Base-by-base conservation (phyloP, 1,139 yeast genomes). In the Kurtzmaniella natalensis region DNA sequence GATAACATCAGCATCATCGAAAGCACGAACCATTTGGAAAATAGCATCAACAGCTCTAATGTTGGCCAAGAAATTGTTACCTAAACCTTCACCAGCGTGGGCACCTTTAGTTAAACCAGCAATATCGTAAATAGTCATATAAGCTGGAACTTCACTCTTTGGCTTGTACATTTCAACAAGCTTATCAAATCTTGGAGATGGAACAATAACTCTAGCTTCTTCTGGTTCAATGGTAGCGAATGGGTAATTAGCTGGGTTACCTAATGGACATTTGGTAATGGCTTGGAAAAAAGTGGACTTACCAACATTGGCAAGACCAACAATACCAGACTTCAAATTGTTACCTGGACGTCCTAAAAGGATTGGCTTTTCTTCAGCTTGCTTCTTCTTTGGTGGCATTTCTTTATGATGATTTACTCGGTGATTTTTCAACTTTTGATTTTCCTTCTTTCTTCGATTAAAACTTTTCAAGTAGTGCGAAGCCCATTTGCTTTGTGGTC, bases 91-190 rank as follows among this genome's bases (percentile, higher is more conserved):
- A 67, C 98, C 98, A 36, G 88, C 81, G 44, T 88, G 81, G 33
- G 98, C 98, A 61, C 98, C 97, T 63, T 88, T 87, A 46, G 96
- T 89, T 59, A 92, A 76, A 63, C 98, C 98, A 38, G 98, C 98
- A 70, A 92, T 92, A 68, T 92, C 98, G 57, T 87, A 89, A 41
- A 92, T 80, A 44, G 96, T 89, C 71, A 89, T 80, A 59, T 72
- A 83, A 16, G 98, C 97, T 38, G 96, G 97, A 39, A 92, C 94
- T 58, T 80, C 84, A 42, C 86, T 74, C 55, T 81, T 80, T 39
- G 95, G 94, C 66, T 83, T 78, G 72, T 84, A 87, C 53, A 81
- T 62, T 35, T 76, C 74, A 52, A 77, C 71, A 48, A 87, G 72
- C 51, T 71, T 73, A 55, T 88, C 94, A 56, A 92, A 81, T 61